phyloP scores from a whole-genome alignment of 2,329 filamentous ascomycete species.

The Aspergillus aculeatus region DNA sequence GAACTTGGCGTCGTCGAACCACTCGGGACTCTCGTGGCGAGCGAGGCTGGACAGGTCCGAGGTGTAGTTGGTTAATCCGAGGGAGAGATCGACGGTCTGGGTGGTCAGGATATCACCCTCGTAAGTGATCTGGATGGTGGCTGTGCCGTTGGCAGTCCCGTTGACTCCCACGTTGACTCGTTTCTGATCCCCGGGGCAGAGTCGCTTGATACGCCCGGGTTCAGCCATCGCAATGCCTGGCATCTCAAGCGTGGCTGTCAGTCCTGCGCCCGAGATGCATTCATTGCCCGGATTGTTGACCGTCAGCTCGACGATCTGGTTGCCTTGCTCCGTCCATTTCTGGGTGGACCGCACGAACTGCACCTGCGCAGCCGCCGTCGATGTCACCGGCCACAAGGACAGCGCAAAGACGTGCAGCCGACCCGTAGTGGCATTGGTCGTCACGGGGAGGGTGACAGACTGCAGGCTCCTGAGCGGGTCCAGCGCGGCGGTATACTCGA shows the following conservation, averaged over 20 bases:
- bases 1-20: conserved; percentile 57
- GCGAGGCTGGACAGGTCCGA: not conserved
- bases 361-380: not conserved
- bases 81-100: not conserved
- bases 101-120: not conserved
- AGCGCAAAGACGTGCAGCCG: not conserved
- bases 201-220: not conserved
- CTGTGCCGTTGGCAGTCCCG: conserved; percentile 1
- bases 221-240: not conserved
- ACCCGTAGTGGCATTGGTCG: not conserved
- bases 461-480: not conserved
- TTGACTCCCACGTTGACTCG: not conserved
- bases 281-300: not conserved
- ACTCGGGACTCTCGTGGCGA: not conserved
- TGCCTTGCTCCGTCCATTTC: conserved; percentile 2
- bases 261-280: not conserved
- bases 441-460: not conserved
- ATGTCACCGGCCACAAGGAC: not conserved
- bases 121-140: not conserved
- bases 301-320: not conserved
- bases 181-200: conserved; percentile 3
- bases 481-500: conserved; percentile 1
- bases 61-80: conserved; percentile 1
- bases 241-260: not conserved
- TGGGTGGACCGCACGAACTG: conserved; percentile 2